Evolutionary conservation across 83 land plant genomes (phyloP).

Genomic region (Picea mariana): DNA sequence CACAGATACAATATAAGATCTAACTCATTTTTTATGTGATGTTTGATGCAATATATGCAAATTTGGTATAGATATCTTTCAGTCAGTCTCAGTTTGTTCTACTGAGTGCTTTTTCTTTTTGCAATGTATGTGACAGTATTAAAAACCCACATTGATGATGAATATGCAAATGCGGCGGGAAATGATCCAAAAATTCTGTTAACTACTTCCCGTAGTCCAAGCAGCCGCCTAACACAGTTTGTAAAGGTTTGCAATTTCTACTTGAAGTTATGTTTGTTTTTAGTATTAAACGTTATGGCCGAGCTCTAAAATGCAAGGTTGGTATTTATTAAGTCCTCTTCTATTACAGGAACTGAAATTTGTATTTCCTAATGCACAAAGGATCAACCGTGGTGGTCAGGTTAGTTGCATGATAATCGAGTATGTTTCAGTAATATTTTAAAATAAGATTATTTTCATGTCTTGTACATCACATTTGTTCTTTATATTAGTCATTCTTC

Average conservation of each 20-base stretch:
- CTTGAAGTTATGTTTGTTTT: not conserved
- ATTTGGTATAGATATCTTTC: too few species aligned
- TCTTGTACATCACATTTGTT: not conserved
- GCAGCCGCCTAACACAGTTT: slow-evolving; percentile 92
- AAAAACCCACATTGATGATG: slow-evolving; percentile 84
- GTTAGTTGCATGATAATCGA: slow-evolving; percentile 32
- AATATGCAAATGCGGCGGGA: slow-evolving; percentile 85
- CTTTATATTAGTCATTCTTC: too few species aligned
- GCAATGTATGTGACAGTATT: slow-evolving; percentile 40
- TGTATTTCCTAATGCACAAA: slow-evolving; percentile 90
- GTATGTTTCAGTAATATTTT: not conserved
- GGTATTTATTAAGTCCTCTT: not conserved
- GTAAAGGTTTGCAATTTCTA: slow-evolving; percentile 60
- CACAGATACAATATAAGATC: too few species aligned
- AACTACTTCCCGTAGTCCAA: slow-evolving; percentile 94
- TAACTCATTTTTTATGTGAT: too few species aligned
- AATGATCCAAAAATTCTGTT: slow-evolving; percentile 90
- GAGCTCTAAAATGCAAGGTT: not conserved
- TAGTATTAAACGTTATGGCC: not conserved
- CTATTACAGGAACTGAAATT: slow-evolving; percentile 79
- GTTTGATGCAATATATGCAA: too few species aligned
- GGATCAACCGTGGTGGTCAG: slow-evolving; percentile 95
- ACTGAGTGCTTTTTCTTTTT: too few species aligned
- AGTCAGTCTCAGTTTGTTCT: too few species aligned
- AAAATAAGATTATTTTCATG: not conserved